Evolutionary conservation across 192 early-diverging fungal species (phyloP), one percentile per base, ranked within the genome.

Genomic region (Dimargaris verticillata): DNA sequence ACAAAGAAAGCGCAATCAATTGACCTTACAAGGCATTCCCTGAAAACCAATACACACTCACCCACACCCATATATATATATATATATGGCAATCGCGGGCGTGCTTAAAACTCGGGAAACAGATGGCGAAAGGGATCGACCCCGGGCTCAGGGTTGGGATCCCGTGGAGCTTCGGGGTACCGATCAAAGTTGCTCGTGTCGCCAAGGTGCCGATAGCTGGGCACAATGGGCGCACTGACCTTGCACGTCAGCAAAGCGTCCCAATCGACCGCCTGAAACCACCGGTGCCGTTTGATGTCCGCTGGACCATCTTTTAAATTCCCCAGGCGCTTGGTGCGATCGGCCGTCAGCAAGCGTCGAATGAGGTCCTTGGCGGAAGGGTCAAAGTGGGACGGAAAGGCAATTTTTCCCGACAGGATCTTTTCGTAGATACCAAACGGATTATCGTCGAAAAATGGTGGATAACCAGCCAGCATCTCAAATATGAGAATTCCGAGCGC

Each of bases 371-470:
- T 87, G 12, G 92, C 93, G 20, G 79, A 61, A 0, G 83, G 64
- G 54, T 91, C 86, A 60, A 99, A 88, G 73, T 93, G 85, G 13
- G 86, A 62, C 28, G 95, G 91, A 64, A 95, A 98, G 46, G 78
- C 83, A 49, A 95, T 83, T 63, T 82, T 83, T 49, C 95, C 93
- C 2, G 80, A 84, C 26, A 98, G 74, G 66, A 98, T 98, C 73
- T 98, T 98, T 75, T 95, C 95, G 74, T 98, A 98, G 67, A 98
- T 98, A 26, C 91, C 91, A 72, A 95, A 95, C 42, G 93, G 88
- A 64, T 91, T 91, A 70, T 98, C 93, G 76, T 95, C 95, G 70
- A 88, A 95, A 74, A 95, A 98, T 3, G 95, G 95, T 62, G 95
- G 95, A 66, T 92, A 88, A 3, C 94, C 94, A 22, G 88, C 91